phyloP scores from a whole-genome alignment of 2,329 filamentous ascomycete species.

The Tolypocladium amazonense region DNA sequence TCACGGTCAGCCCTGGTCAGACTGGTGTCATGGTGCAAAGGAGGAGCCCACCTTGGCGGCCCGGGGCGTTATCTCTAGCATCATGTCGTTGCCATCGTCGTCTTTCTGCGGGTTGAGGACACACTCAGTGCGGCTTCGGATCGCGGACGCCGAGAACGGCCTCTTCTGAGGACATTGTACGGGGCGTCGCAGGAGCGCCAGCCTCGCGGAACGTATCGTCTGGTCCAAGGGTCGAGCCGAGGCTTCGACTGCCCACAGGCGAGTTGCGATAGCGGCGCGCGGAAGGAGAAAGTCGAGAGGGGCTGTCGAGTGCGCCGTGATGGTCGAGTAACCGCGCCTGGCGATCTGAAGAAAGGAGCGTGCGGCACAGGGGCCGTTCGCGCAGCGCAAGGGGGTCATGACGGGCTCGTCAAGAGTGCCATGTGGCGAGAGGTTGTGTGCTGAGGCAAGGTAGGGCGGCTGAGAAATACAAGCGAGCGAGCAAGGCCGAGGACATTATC shows the following conservation, averaged over 20 bases:
- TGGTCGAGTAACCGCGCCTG: conserved; percentile 20
- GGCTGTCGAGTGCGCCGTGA: conserved; percentile 11
- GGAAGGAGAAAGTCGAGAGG: conserved; percentile 31
- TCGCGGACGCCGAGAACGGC: conserved; percentile 26
- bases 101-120: conserved; percentile 65
- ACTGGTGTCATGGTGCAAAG: not conserved
- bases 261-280: conserved; percentile 9
- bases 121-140: conserved; percentile 32
- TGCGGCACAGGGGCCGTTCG: conserved; percentile 25
- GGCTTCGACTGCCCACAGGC: not conserved
- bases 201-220: not conserved
- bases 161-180: conserved; percentile 5
- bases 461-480: conserved; percentile 6
- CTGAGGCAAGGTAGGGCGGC: not conserved
- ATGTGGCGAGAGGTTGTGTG: conserved; percentile 3
- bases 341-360: conserved; percentile 31
- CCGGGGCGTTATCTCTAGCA: conserved; percentile 71
- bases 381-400: conserved; percentile 27
- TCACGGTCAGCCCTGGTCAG: not conserved
- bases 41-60: conserved; percentile 56
- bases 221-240: not conserved
- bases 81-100: conserved; percentile 77
- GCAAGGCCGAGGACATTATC: not conserved
- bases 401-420: not conserved
- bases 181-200: not conserved